phyloP scores from a whole-genome alignment of 352 stramenopile species.

The Globisporangium middletonii region DNA sequence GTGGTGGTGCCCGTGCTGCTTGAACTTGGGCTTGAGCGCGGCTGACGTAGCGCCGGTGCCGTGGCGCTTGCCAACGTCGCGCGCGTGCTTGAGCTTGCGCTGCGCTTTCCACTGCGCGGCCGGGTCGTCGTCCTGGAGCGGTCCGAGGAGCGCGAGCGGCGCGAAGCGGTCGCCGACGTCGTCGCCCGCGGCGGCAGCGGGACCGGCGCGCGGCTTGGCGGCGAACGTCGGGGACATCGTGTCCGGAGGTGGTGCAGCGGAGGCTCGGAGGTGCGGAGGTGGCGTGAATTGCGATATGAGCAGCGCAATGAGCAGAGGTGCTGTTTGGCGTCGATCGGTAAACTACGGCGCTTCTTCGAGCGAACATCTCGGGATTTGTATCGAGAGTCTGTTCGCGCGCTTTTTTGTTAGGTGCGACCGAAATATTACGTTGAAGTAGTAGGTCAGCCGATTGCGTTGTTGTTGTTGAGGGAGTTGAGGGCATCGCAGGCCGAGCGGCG shows the following conservation, averaged over 20 bases:
- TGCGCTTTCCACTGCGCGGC: constrained; percentile 27
- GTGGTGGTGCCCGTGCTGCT: constrained; percentile 30
- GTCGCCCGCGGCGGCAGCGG: neutral
- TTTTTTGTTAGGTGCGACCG: too few relatives aligned
- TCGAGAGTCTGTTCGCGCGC: too few relatives aligned
- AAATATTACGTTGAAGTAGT: too few relatives aligned
- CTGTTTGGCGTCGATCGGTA: too few relatives aligned
- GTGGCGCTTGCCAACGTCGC: constrained; percentile 33
- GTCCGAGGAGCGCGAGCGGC: neutral
- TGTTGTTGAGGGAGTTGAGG: too few relatives aligned
- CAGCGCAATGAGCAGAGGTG: too few relatives aligned
- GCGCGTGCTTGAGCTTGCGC: constrained; percentile 67
- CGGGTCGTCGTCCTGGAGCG: constrained; percentile 17
- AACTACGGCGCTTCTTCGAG: too few relatives aligned
- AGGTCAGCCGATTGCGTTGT: too few relatives aligned
- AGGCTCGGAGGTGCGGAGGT: too few relatives aligned
- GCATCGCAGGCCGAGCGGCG: too few relatives aligned
- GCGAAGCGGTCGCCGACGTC: constrained; percentile 4
- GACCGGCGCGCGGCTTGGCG: constrained; percentile 2
- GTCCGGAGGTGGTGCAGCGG: neutral
- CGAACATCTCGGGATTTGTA: too few relatives aligned
- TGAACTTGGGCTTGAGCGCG: constrained; percentile 20
- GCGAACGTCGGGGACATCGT: constrained; percentile 12
- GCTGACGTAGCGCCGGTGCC: constrained; percentile 2
- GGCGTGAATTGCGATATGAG: too few relatives aligned